Evolutionary conservation across 441 rosid genomes (phyloP).

Genomic region (Pelargonium australe): DNA sequence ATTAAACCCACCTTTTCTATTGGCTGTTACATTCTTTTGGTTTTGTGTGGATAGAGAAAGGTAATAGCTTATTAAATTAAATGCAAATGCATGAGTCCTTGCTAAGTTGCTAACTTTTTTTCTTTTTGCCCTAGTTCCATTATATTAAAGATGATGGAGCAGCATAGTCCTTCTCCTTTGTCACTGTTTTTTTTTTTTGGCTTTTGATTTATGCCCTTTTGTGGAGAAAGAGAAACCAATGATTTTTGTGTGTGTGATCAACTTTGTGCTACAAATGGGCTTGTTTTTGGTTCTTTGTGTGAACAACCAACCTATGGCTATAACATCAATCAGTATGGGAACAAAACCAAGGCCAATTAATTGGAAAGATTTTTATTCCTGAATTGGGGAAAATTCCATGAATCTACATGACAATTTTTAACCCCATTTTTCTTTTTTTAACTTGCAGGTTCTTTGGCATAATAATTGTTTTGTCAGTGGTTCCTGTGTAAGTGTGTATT

Average conservation of each 20-base stretch:
- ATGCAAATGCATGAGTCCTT: constrained; percentile 21
- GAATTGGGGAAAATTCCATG: constrained; percentile 19
- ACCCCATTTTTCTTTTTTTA: constrained; percentile 14
- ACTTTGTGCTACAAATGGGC: constrained; percentile 28
- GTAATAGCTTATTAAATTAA: background rate
- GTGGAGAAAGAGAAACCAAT: constrained; percentile 33
- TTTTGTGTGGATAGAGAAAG: constrained; percentile 18
- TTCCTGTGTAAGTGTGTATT: background rate
- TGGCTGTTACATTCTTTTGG: background rate
- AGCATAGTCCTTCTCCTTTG: constrained; percentile 13
- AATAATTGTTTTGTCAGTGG: background rate
- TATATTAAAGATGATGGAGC: constrained; percentile 20
- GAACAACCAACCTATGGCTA: constrained; percentile 20
- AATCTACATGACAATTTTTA: constrained; percentile 17
- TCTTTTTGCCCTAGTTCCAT: constrained; percentile 19
- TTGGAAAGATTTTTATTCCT: constrained; percentile 19
- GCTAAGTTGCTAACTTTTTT: no score
- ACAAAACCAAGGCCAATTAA: constrained; percentile 14
- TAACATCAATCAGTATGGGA: constrained; percentile 21
- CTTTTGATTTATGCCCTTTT: constrained; percentile 32
- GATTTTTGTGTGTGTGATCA: constrained; percentile 27
- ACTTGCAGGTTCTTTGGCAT: constrained; percentile 5
- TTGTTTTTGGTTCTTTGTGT: constrained; percentile 30
- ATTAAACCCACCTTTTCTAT: constrained; percentile 20
- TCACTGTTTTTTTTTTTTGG: constrained; percentile 25